Conservation (phyloP, 2,329 filamentous ascomycete species). For the Phyllosticta capitalensis region DNA sequence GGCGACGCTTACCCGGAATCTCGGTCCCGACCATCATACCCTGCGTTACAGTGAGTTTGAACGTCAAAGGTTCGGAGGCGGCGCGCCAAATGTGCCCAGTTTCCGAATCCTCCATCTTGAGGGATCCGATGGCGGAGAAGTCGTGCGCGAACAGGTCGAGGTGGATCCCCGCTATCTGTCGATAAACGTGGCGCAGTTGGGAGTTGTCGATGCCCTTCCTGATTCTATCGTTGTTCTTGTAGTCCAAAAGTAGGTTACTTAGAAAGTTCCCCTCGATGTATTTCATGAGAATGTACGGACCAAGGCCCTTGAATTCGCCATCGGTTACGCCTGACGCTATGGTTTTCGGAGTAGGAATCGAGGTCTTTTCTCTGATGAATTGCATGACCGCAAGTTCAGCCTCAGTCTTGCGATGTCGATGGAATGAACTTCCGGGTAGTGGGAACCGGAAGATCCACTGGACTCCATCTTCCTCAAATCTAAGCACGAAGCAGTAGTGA, state of each 20-base stretch:
- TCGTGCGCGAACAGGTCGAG: constrained; percentile 28
- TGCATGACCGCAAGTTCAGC: constrained; percentile 12
- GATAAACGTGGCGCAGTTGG: constrained; percentile 28
- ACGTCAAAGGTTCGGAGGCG: too few species aligned
- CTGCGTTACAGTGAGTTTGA: too few species aligned
- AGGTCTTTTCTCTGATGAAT: constrained; percentile 10
- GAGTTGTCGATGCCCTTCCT: constrained; percentile 27
- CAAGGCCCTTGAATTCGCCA: constrained; percentile 14
- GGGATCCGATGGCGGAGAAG: constrained; percentile 33
- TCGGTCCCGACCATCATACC: too few species aligned
- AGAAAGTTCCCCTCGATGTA: constrained; percentile 19
- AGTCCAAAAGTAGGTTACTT: constrained; percentile 17
- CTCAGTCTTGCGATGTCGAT: neutral
- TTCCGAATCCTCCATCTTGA: constrained; percentile 20
- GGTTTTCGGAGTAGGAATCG: constrained; percentile 10
- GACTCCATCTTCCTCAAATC: neutral
- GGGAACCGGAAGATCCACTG: neutral
- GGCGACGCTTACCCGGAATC: too few species aligned
- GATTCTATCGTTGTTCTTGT: constrained; percentile 18
- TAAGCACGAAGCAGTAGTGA: neutral
- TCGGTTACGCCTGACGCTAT: constrained; percentile 6
- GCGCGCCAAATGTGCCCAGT: constrained; percentile 20
- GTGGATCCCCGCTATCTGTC: constrained; percentile 33
- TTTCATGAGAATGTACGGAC: constrained; percentile 30
- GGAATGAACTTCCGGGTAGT: neutral